Evolutionary conservation across 2,329 filamentous ascomycete species (phyloP).

Genomic region (Aphanoascus verrucosus): DNA sequence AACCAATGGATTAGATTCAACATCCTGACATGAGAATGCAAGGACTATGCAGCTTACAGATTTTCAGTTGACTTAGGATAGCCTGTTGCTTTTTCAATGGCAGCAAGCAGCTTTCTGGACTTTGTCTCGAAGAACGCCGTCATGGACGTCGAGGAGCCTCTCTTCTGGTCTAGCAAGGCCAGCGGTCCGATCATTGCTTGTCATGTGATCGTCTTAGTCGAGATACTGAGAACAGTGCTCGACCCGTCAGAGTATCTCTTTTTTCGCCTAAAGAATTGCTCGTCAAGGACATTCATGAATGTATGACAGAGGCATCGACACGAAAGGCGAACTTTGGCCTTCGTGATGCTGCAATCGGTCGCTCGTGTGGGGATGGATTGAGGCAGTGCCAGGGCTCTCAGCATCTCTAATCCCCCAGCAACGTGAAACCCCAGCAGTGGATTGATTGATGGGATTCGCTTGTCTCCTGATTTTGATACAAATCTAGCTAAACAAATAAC

Average conservation of each 20-base stretch:
- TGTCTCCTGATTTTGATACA: not conserved
- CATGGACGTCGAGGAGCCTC: slow-evolving; percentile 2
- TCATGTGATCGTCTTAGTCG: not conserved
- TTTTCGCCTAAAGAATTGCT: not conserved
- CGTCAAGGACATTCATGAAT: not conserved
- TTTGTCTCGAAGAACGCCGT: slow-evolving; percentile 13
- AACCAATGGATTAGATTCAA: not conserved
- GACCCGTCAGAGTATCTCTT: not conserved
- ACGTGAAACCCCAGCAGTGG: slow-evolving; percentile 5
- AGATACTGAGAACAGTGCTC: not conserved
- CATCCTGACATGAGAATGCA: not conserved
- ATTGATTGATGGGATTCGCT: slow-evolving; percentile 1
- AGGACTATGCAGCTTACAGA: not conserved
- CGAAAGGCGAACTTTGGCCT: not conserved
- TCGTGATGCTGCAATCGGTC: not conserved
- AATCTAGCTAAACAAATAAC: not conserved
- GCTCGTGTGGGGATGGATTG: not conserved
- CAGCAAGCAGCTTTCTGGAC: slow-evolving; percentile 14
- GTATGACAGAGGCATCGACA: not conserved
- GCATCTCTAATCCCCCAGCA: not conserved
- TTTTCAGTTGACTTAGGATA: slow-evolving; percentile 6
- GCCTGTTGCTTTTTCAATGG: slow-evolving; percentile 16
- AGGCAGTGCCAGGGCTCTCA: slow-evolving; percentile 5
- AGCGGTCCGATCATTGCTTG: not conserved
- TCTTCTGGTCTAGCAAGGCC: not conserved